Percentiles rank a stretch among this genome's conserved stretches.
Evolutionary conservation across 306 rosid species (phyloP).

Genomic region (Geum urbanum): DNA sequence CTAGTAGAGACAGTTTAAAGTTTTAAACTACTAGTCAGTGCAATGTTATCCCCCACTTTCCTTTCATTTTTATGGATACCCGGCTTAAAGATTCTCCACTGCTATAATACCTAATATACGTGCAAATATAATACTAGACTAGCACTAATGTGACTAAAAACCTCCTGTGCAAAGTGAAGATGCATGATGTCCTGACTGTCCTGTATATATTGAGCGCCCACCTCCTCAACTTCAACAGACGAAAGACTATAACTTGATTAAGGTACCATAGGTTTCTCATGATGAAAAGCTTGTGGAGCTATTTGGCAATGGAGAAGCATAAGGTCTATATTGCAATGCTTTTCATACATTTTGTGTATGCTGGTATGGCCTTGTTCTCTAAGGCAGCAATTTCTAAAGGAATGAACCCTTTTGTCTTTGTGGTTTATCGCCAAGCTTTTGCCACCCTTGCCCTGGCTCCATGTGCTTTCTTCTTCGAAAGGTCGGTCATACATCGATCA

Average conservation of each 20-base stretch:
- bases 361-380: conserved; percentile 94
- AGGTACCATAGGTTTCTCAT: neutral
- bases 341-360: conserved; percentile 58
- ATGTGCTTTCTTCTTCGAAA: conserved; percentile 68
- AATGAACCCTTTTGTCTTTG: conserved; percentile 87
- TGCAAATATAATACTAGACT: neutral
- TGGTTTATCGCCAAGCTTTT: conserved; percentile 84
- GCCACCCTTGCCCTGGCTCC: conserved; percentile 72
- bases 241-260: conserved; percentile 12
- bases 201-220: conserved; percentile 4
- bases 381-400: conserved; percentile 81
- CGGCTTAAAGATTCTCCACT: no score
- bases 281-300: conserved; percentile 35
- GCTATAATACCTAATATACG: no score
- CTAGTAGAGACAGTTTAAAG: no score
- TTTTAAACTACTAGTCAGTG: no score
- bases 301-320: conserved; percentile 28
- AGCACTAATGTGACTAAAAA: neutral
- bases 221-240: neutral
- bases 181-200: neutral
- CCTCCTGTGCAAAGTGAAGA: neutral
- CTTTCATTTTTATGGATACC: no score
- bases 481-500: conserved; percentile 34
- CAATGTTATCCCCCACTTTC: no score
- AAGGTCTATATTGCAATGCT: conserved; percentile 73